These are phyloP conservation scores for Xylariales sp. DNA, from an alignment of 2,329 filamentous ascomycete species.

Conservation along the genomic window DNA sequence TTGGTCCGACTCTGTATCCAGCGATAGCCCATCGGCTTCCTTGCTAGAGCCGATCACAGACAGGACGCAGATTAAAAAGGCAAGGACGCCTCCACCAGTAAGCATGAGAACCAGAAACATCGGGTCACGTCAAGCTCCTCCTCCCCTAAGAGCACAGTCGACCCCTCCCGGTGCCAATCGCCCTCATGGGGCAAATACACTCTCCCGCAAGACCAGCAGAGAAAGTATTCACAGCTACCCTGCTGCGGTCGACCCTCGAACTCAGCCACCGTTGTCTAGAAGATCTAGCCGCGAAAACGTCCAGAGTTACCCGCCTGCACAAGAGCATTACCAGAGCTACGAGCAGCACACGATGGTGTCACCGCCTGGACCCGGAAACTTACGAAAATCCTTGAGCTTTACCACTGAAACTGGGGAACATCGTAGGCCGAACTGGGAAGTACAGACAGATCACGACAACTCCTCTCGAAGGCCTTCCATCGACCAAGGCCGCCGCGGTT, in stretches of 20 bases:
- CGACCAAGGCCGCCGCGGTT: constrained; percentile 27
- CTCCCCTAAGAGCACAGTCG: constrained; percentile 31
- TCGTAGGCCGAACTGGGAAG: constrained; percentile 23
- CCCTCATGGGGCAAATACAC: constrained; percentile 11
- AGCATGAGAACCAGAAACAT: constrained; percentile 38
- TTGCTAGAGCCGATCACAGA: background rate
- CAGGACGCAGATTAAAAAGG: constrained; percentile 18
- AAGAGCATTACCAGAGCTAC: constrained; percentile 13
- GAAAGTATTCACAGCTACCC: constrained; percentile 23
- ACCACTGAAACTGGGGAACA: constrained; percentile 11
- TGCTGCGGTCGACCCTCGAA: background rate
- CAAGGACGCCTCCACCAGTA: constrained; percentile 35
- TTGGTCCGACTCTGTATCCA: background rate
- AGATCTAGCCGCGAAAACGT: constrained; percentile 16
- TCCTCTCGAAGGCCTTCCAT: constrained; percentile 22
- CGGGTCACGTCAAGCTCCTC: constrained; percentile 27
- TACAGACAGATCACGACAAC: constrained; percentile 23
- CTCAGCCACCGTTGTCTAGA: constrained; percentile 8
- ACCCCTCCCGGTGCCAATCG: constrained; percentile 24
- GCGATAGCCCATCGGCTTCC: background rate
- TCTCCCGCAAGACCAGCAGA: constrained; percentile 25
- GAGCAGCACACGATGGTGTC: constrained; percentile 16
- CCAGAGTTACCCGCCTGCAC: constrained; percentile 15
- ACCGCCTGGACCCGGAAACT: constrained; percentile 19
- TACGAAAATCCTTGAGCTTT: constrained; percentile 19